These are phyloP conservation scores for Epithemia pelagica DNA, from an alignment of 108 stramenopile genomes.

Conservation along the genomic window DNA sequence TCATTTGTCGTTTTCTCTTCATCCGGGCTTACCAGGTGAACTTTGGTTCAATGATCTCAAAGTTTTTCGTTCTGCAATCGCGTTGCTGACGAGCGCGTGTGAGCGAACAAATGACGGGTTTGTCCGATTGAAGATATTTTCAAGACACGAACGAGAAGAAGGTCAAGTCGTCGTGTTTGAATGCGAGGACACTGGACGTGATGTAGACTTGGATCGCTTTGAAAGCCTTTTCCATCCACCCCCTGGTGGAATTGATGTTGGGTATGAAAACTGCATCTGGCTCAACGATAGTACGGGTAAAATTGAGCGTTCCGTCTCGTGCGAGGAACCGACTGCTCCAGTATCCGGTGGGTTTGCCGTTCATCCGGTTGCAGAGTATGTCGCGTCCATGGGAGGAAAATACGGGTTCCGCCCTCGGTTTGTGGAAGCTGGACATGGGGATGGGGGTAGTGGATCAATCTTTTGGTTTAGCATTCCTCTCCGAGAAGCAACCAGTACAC, in stretches of 20 bases:
- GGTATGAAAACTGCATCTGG: constrained; percentile 6
- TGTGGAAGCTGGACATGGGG: background rate
- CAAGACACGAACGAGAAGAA: background rate
- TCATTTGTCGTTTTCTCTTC: background rate
- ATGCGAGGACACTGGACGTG: constrained; percentile 11
- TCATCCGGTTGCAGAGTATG: background rate
- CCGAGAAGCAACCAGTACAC: background rate
- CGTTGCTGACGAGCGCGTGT: constrained; percentile 7
- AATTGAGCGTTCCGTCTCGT: background rate
- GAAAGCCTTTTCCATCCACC: constrained; percentile 4
- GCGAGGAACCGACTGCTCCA: background rate
- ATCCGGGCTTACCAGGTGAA: background rate
- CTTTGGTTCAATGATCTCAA: background rate
- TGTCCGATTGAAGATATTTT: background rate
- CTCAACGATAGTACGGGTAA: background rate
- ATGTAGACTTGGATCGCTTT: constrained; percentile 6
- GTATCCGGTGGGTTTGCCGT: constrained; percentile 2
- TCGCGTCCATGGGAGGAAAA: constrained; percentile 1
- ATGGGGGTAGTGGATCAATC: background rate
- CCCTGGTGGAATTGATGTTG: background rate
- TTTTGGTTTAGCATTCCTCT: constrained; percentile 10
- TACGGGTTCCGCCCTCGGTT: constrained; percentile 1
- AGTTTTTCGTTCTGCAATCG: constrained; percentile 9
- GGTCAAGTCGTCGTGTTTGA: constrained; percentile 2
- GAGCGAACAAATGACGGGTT: constrained; percentile 3